These are phyloP conservation scores for Penicillium canescens DNA, from an alignment of 495 filamentous ascomycete genomes.

Conservation along the genomic window DNA sequence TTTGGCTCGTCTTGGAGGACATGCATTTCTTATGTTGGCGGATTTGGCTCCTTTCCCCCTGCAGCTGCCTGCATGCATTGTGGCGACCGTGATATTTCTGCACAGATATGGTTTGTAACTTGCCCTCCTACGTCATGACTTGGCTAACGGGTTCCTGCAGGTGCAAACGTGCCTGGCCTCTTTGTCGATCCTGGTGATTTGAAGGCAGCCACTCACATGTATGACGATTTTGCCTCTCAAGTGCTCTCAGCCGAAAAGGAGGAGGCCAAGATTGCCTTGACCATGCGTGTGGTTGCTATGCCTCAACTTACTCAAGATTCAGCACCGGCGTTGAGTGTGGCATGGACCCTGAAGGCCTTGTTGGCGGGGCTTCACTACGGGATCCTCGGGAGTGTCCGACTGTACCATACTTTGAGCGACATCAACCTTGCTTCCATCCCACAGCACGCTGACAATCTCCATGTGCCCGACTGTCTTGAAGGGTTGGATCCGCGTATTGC, in stretches of 20 bases:
- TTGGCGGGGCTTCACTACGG: constrained; percentile 71
- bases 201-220: constrained; percentile 32
- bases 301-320: constrained; percentile 24
- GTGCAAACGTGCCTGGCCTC: constrained; percentile 15
- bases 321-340: constrained; percentile 63
- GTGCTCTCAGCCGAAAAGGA: constrained; percentile 37
- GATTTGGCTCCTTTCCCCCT: constrained; percentile 66
- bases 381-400: constrained; percentile 64
- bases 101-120: constrained; percentile 60
- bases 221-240: constrained; percentile 40
- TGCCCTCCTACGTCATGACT: constrained; percentile 6
- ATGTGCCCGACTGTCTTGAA: constrained; percentile 10
- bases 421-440: constrained; percentile 55
- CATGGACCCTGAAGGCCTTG: constrained; percentile 69
- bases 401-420: constrained; percentile 66
- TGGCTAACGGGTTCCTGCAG: constrained; percentile 20
- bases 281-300: constrained; percentile 30
- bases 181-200: constrained; percentile 36
- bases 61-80: constrained; percentile 72
- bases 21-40: constrained; percentile 65
- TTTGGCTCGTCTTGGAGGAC: constrained; percentile 72
- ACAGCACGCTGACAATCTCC: constrained; percentile 40
- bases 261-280: constrained; percentile 31
- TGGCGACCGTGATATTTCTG: constrained; percentile 67
- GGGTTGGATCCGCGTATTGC: constrained; percentile 16